Percentiles rank a stretch among this genome's conserved stretches.
phyloP scores from a whole-genome alignment of 2,329 filamentous ascomycete species.

The Pseudocercospora ulei region DNA sequence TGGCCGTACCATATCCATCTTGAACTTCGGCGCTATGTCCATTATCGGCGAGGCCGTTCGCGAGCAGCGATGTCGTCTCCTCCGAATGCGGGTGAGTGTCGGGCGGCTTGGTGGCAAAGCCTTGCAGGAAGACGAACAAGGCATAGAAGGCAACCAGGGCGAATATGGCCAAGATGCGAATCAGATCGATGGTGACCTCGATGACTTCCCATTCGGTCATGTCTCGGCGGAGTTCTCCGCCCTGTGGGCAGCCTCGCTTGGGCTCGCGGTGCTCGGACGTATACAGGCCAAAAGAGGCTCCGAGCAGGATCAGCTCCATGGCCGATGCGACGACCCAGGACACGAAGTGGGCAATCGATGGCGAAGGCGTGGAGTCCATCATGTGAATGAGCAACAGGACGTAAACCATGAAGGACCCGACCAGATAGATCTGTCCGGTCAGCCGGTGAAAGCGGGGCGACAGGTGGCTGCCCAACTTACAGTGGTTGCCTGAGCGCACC shows the following conservation, averaged over 20 bases:
- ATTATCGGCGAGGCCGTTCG: conserved; percentile 40
- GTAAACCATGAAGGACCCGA: conserved; percentile 78
- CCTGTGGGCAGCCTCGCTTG: conserved; percentile 41
- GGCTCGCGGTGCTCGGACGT: conserved; percentile 57
- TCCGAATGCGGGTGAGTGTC: conserved; percentile 37
- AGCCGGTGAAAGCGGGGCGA: conserved; percentile 16
- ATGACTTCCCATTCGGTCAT: conserved; percentile 53
- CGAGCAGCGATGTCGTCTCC: conserved; percentile 57
- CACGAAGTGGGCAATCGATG: conserved; percentile 66
- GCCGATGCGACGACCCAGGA: conserved; percentile 67
- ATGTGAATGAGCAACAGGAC: conserved; percentile 76
- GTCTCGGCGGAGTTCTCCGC: conserved; percentile 31
- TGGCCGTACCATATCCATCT: conserved; percentile 27
- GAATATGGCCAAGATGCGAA: conserved; percentile 59
- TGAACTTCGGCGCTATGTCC: conserved; percentile 38
- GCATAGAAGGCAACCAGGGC: conserved; percentile 52
- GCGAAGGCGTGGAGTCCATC: conserved; percentile 71
- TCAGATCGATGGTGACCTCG: conserved; percentile 56
- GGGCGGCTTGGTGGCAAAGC: conserved; percentile 34
- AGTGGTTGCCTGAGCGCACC: conserved; percentile 68
- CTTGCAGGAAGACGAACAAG: conserved; percentile 42
- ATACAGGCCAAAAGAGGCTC: conserved; percentile 59
- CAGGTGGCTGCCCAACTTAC: conserved; percentile 44
- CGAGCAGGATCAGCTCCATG: conserved; percentile 63
- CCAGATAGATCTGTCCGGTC: conserved; percentile 62